phyloP scores from a whole-genome alignment of 2,329 filamentous ascomycete species.

The Fusarium fracticaudum region DNA sequence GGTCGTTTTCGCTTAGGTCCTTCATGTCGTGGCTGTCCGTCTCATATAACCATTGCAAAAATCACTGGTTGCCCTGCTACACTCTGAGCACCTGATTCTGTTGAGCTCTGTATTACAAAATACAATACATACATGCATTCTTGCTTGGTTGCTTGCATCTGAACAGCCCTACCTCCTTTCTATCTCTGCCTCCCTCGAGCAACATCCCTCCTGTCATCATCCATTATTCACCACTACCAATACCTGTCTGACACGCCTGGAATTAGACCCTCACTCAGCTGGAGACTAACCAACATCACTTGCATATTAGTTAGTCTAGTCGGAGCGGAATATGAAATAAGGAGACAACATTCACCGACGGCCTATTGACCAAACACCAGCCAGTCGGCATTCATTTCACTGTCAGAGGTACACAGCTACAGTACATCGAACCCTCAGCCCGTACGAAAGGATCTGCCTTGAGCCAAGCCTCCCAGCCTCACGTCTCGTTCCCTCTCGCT shows the following conservation, averaged over 20 bases:
- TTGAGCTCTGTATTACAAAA: not conserved
- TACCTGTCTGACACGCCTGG: constrained; percentile 30
- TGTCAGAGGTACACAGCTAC: not conserved
- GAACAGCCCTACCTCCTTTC: not conserved
- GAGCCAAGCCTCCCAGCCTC: constrained; percentile 29
- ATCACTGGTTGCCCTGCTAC: constrained; percentile 15
- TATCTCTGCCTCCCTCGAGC: constrained; percentile 15
- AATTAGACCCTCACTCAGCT: constrained; percentile 24
- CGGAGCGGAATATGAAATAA: constrained; percentile 8
- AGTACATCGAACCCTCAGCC: not conserved
- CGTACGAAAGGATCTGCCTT: constrained; percentile 1
- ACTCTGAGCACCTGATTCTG: constrained; percentile 8
- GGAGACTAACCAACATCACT: constrained; percentile 23
- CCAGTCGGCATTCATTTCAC: constrained; percentile 9
- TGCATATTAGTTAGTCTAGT: constrained; percentile 22
- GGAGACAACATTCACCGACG: constrained; percentile 28
- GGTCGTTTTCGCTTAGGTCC: constrained; percentile 28
- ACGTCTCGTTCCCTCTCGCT: constrained; percentile 10
- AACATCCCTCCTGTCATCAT: constrained; percentile 9
- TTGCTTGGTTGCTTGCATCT: not conserved
- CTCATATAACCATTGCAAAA: constrained; percentile 21
- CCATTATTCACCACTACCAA: constrained; percentile 1
- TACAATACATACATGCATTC: constrained; percentile 1
- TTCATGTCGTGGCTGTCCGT: not conserved
- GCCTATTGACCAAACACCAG: constrained; percentile 16